phyloP scores from a whole-genome alignment of 805 yeast genomes.

The Diddensiella santjacobensis region DNA sequence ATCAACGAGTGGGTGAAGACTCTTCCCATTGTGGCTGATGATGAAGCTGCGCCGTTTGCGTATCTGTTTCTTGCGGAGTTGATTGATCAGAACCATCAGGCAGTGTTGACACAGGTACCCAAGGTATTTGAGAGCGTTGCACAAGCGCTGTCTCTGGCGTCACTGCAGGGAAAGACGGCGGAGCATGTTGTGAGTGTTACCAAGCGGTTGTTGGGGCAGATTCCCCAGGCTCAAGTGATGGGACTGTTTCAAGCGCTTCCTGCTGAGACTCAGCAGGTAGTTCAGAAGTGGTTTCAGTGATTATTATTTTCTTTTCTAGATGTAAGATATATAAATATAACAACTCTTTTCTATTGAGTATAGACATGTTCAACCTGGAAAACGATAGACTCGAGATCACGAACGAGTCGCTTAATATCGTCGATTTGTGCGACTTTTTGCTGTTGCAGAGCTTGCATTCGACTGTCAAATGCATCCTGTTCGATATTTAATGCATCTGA shows the following conservation, averaged over 20 bases:
- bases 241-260: constrained; percentile 59
- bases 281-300: constrained; percentile 52
- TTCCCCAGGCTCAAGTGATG: constrained; percentile 71
- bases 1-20: constrained; percentile 74
- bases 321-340: constrained; percentile 4
- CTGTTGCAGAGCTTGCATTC: neutral
- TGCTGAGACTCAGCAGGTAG: constrained; percentile 54
- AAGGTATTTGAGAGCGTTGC: constrained; percentile 64
- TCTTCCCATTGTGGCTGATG: constrained; percentile 79
- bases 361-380: constrained; percentile 2
- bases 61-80: constrained; percentile 72
- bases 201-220: constrained; percentile 55
- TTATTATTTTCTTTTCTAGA: neutral
- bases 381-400: neutral
- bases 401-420: neutral
- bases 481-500: too few relatives aligned
- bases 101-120: constrained; percentile 51
- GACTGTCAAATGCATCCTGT: neutral
- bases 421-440: neutral
- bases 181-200: constrained; percentile 58
- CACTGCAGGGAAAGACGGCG: constrained; percentile 70
- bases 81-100: constrained; percentile 62
- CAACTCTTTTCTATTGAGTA: neutral
- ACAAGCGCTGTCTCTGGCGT: constrained; percentile 65
- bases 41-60: constrained; percentile 81